These are phyloP conservation scores for Gaillardinia entomophila DNA, from an alignment of 805 yeast species.

Conservation along the genomic window DNA sequence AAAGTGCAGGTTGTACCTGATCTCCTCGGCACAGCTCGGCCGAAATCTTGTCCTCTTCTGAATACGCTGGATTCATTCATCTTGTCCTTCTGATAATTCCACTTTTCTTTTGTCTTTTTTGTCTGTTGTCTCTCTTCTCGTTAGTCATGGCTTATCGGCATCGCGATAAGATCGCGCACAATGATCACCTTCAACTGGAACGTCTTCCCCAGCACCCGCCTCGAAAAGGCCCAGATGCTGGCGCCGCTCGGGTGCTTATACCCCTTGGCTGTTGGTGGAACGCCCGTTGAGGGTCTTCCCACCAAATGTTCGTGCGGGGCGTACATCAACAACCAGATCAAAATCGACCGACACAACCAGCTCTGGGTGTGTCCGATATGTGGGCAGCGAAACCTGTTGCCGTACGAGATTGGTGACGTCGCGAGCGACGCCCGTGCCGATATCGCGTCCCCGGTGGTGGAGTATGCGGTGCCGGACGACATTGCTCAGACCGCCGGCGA, in stretches of 20 bases:
- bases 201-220: conserved; percentile 33
- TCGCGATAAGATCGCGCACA: too few relatives aligned
- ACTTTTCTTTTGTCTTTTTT: too few relatives aligned
- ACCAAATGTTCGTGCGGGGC: conserved; percentile 14
- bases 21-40: too few relatives aligned
- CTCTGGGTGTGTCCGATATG: conserved; percentile 40
- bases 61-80: too few relatives aligned
- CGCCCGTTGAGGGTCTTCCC: conserved; percentile 12
- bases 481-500: conserved; percentile 8
- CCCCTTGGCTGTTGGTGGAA: too few relatives aligned
- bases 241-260: conserved; percentile 34
- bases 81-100: too few relatives aligned
- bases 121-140: too few relatives aligned
- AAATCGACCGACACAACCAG: conserved; percentile 21
- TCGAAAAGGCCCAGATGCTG: conserved; percentile 26
- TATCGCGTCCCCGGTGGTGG: conserved; percentile 22
- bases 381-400: conserved; percentile 15
- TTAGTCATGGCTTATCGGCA: too few relatives aligned
- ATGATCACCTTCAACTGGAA: conserved; percentile 87
- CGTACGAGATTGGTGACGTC: too few relatives aligned
- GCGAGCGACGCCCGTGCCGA: too few relatives aligned
- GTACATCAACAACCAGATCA: conserved; percentile 22
- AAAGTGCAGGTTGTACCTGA: too few relatives aligned
- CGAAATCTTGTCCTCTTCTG: too few relatives aligned
- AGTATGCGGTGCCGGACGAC: conserved; percentile 25